Base-by-base conservation (phyloP, 192 early-diverging fungal species). In the Backusella morwellensis region DNA sequence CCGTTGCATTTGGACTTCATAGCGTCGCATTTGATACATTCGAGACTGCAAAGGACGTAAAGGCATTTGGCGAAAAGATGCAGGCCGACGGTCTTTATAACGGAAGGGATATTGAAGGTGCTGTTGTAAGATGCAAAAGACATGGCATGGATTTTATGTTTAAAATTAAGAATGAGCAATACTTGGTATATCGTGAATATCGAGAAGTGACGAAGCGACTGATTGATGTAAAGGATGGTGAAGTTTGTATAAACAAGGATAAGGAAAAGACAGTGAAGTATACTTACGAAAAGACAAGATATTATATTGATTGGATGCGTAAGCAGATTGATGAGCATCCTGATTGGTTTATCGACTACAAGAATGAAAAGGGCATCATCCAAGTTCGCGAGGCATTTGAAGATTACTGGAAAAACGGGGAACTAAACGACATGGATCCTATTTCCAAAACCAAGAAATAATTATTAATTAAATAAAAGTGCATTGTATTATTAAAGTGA, bases 141-240 rank as follows among this genome's bases (percentile, higher is more conserved):
- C 77, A 77, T 34, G 66, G 54, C n/a, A 38, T 54, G 0, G 83
- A 86, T 6, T 91, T 93, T 69, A 90, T 93, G 77, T 97, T 96
- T 88, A 99, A 99, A 86, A 88, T 97, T 85, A 99, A 99, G 79
- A 97, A 93, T 79, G 95, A 99, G 68, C 94, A 95, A 0, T 99
- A 99, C 68, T 80, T 98, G 40, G 92, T 97, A 90, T 99, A 93
- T 85, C 89, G 96, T 32, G 97, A 99, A 70, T 99, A 97, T 94
- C 88, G 97, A n/a, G 97, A 98, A 76, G 77, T 97, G 7, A 99
- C 97, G 11, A 92, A 91, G 76, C 72, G 71, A 19, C 71, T 96
- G 0, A 75, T 94, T 8, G 40, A 66, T 8, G 82, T 82, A 12
- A 81, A 84, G 42, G 74, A 89, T 3, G 72, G 21, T 26, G 38